Evolutionary conservation across 768 basidiomycete species (phyloP).

Genomic region (Xerocomellus intermedius): DNA sequence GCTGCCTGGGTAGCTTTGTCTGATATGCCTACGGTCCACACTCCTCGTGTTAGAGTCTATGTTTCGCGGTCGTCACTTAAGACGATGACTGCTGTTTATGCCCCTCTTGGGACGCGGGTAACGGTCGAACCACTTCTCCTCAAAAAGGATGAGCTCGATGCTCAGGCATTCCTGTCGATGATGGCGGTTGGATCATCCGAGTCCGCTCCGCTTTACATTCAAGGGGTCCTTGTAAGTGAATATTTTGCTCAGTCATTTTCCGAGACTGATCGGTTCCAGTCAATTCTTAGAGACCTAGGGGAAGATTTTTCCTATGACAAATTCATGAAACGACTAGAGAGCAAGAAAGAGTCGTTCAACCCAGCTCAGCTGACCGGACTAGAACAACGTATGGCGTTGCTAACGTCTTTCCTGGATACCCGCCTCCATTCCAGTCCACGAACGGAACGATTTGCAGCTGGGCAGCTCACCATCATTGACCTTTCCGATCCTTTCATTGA

Average conservation of each 20-base stretch:
- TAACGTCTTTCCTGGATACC: slow-evolving; percentile 55
- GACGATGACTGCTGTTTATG: slow-evolving; percentile 59
- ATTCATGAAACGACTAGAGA: slow-evolving; percentile 48
- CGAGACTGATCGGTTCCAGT: slow-evolving; percentile 25
- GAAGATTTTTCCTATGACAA: slow-evolving; percentile 52
- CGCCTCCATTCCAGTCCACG: not conserved
- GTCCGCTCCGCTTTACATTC: slow-evolving; percentile 65
- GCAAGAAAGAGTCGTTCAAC: slow-evolving; percentile 52
- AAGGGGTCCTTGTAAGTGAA: slow-evolving; percentile 57
- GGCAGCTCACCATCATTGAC: slow-evolving; percentile 66
- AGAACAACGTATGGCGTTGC: slow-evolving; percentile 60
- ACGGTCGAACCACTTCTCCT: slow-evolving; percentile 55
- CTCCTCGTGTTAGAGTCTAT: slow-evolving; percentile 45
- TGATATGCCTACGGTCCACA: slow-evolving; percentile 29
- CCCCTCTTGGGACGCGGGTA: slow-evolving; percentile 47
- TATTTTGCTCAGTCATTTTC: not conserved
- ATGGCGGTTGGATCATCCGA: slow-evolving; percentile 69
- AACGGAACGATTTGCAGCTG: slow-evolving; percentile 46
- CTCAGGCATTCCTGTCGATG: slow-evolving; percentile 67
- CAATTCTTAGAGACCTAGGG: slow-evolving; percentile 63
- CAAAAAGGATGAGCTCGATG: slow-evolving; percentile 60
- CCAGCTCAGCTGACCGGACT: slow-evolving; percentile 53
- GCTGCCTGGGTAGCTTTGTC: slow-evolving; percentile 58
- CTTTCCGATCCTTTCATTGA: slow-evolving; percentile 76
- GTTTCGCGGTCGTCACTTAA: slow-evolving; percentile 61